phyloP scores from a whole-genome alignment of 177 flowering plant genomes.

The Tripterygium wilfordii region DNA sequence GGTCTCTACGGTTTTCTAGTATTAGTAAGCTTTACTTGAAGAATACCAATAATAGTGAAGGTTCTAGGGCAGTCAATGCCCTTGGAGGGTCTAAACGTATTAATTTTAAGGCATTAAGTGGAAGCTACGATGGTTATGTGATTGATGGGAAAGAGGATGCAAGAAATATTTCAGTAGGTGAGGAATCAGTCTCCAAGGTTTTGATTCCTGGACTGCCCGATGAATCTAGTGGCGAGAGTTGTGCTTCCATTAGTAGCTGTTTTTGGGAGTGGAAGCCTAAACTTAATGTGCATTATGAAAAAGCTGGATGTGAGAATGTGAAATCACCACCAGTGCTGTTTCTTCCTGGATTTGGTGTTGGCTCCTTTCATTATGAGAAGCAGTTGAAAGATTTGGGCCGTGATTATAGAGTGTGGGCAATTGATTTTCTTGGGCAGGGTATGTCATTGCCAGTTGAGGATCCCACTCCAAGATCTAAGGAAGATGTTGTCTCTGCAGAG shows the following conservation, averaged over 20 bases:
- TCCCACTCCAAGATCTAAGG: constrained; percentile 51
- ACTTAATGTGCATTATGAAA: constrained; percentile 71
- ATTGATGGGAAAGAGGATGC: constrained; percentile 38
- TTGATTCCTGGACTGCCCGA: constrained; percentile 77
- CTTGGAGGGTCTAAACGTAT: constrained; percentile 13
- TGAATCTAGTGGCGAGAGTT: constrained; percentile 48
- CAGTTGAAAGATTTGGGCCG: constrained; percentile 91
- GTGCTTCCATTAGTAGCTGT: constrained; percentile 55
- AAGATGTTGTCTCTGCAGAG: constrained; percentile 19
- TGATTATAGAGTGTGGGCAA: constrained; percentile 81
- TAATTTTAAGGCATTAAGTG: constrained; percentile 22
- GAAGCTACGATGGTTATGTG: constrained; percentile 37
- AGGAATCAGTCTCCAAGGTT: constrained; percentile 35
- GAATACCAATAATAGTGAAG: constrained; percentile 7
- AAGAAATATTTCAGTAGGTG: constrained; percentile 23
- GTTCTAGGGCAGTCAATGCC: constrained; percentile 14
- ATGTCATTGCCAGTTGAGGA: constrained; percentile 80
- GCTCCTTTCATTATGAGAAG: constrained; percentile 95
- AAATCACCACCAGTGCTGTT: constrained; percentile 67
- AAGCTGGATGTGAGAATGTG: constrained; percentile 67
- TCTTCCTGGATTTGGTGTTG: constrained; percentile 98
- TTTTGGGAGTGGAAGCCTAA: constrained; percentile 96
- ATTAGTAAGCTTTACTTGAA: constrained; percentile 2
- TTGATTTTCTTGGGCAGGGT: constrained; percentile 97
- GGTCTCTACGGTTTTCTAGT: constrained; percentile 10